Conservation (phyloP, 805 yeast species). For the Tetrapisispora iriomotensis region DNA sequence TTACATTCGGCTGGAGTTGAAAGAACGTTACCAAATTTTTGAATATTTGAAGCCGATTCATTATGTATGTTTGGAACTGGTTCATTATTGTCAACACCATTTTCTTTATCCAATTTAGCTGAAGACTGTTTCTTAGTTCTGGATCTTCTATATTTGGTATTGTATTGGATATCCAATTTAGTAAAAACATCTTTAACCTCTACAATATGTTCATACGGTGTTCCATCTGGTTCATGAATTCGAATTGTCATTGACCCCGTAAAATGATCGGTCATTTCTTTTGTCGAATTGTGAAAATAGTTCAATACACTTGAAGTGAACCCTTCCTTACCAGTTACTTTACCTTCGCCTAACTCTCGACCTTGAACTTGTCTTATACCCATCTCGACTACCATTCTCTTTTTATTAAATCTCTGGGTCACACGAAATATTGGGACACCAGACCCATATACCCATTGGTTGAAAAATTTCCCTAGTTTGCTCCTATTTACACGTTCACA, state of each 20-base stretch:
- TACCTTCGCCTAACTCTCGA: slow-evolving; percentile 37
- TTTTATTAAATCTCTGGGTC: slow-evolving; percentile 87
- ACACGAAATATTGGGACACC: slow-evolving; percentile 86
- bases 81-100: slow-evolving; percentile 8
- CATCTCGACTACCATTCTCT: slow-evolving; percentile 89
- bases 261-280: slow-evolving; percentile 36
- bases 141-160: slow-evolving; percentile 80
- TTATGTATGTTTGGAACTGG: background rate
- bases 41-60: slow-evolving; percentile 8
- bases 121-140: slow-evolving; percentile 41
- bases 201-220: slow-evolving; percentile 96
- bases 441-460: slow-evolving; percentile 84
- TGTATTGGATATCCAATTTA: slow-evolving; percentile 87
- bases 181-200: slow-evolving; percentile 78
- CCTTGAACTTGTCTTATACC: slow-evolving; percentile 83
- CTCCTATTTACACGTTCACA: slow-evolving; percentile 91
- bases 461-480: slow-evolving; percentile 71
- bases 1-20: slow-evolving; percentile 47
- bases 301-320: slow-evolving; percentile 23
- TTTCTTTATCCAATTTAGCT: slow-evolving; percentile 13
- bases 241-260: slow-evolving; percentile 95
- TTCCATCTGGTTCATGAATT: slow-evolving; percentile 96
- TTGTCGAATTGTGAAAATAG: slow-evolving; percentile 14
- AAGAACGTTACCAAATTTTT: slow-evolving; percentile 62
- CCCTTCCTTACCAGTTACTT: slow-evolving; percentile 20